A percentile compares a stretch with the other conserved stretches of the same genome.
Conservation (phyloP, 2,329 filamentous ascomycete genomes). For the Aphanocladium album region DNA sequence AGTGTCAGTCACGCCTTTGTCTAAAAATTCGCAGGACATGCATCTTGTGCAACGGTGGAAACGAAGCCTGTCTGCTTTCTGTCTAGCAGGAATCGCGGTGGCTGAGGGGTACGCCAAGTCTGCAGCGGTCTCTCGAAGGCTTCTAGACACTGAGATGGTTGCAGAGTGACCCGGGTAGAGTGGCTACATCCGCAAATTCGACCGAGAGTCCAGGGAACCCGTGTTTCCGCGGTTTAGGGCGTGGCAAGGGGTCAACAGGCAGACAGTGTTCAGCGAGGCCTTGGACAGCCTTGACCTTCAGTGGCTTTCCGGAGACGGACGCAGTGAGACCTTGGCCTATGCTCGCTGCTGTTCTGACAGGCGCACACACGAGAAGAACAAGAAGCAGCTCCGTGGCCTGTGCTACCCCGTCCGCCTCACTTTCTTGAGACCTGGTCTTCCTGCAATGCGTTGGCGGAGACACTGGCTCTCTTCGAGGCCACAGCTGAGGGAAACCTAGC, state of each 20-base stretch:
- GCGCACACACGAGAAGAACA: no score
- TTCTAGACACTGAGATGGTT: neutral
- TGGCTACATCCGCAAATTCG: neutral
- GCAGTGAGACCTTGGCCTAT: neutral
- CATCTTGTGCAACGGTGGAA: neutral
- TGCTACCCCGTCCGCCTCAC: constrained; percentile 3
- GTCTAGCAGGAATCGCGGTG: neutral
- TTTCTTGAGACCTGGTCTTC: neutral
- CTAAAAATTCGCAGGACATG: neutral
- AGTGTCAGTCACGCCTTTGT: neutral
- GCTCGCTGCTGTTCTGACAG: neutral
- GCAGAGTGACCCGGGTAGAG: constrained; percentile 1
- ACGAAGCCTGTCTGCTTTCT: neutral
- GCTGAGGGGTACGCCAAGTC: constrained; percentile 1
- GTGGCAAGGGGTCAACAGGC: neutral
- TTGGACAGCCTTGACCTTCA: neutral
- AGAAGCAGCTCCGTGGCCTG: neutral
- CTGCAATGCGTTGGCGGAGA: neutral
- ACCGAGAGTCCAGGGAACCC: neutral
- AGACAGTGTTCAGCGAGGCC: neutral
- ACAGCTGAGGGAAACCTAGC: neutral
- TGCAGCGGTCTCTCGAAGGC: neutral
- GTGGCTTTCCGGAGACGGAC: neutral
- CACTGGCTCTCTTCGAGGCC: neutral
- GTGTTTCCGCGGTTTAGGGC: neutral